Percentiles rank a stretch among this genome's conserved stretches.
Conservation (phyloP, 345 rosid species). For the Anastatica hierochuntica region DNA sequence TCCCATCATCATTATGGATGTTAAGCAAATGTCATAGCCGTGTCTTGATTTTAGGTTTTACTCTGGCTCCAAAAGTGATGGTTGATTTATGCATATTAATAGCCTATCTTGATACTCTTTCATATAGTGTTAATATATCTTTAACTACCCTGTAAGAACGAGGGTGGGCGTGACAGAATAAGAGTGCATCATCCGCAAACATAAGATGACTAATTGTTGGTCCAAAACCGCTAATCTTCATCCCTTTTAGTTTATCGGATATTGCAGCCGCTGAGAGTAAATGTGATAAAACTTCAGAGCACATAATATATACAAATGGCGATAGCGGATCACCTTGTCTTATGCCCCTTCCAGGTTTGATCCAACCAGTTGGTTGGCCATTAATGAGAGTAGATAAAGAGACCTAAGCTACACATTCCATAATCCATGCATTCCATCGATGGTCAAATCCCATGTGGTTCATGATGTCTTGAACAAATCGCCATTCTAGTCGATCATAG, state of each 20-base stretch:
- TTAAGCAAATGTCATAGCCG: no score
- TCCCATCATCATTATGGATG: neutral
- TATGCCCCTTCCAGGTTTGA: no score
- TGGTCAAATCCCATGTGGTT: neutral
- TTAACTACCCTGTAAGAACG: neutral
- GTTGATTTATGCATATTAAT: neutral
- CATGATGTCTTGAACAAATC: neutral
- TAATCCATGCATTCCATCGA: neutral
- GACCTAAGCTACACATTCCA: neutral
- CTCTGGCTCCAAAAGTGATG: neutral
- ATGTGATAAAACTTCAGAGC: no score
- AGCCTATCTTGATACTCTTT: neutral
- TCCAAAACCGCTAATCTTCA: neutral
- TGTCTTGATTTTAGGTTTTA: no score
- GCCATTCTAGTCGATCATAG: neutral
- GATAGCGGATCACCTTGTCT: no score
- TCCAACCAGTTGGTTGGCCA: neutral
- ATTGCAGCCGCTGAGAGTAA: no score
- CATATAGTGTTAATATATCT: no score
- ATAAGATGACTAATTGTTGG: neutral
- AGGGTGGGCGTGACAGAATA: neutral
- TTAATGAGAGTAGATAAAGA: neutral
- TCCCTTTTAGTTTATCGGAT: neutral
- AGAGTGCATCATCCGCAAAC: neutral
- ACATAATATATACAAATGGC: no score